A percentile compares a stretch with the other conserved stretches of the same genome.
These are phyloP conservation scores for Arthrocladium fulminans DNA, from an alignment of 2,329 filamentous ascomycete species.

Conservation along the genomic window DNA sequence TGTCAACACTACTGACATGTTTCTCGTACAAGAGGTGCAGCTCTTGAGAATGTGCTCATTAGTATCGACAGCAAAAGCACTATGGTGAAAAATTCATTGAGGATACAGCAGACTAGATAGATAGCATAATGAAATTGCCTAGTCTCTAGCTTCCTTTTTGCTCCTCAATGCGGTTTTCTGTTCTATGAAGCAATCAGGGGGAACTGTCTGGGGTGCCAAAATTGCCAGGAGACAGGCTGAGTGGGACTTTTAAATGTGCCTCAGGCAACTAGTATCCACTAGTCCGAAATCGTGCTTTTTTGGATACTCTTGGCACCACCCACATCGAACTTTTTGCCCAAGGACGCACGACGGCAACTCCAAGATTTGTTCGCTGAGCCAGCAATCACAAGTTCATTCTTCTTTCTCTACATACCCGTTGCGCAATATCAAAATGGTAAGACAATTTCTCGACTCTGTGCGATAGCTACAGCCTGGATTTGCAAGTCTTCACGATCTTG, in stretches of 20 bases:
- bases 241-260: too few species aligned
- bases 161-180: not conserved
- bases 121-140: not conserved
- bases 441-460: not conserved
- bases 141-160: not conserved
- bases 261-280: too few species aligned
- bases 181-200: too few species aligned
- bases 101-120: not conserved
- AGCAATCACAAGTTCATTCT: not conserved
- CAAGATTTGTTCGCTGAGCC: not conserved
- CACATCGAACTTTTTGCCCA: too few species aligned
- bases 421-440: constrained; percentile 8
- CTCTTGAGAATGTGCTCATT: not conserved
- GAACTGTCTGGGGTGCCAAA: too few species aligned
- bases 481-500: not conserved
- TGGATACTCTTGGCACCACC: too few species aligned
- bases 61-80: not conserved
- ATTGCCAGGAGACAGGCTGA: too few species aligned
- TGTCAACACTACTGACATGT: not conserved
- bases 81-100: not conserved
- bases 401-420: not conserved
- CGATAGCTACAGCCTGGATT: not conserved
- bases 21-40: not conserved
- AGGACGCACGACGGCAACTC: too few species aligned
- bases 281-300: too few species aligned